Conservation (phyloP, 176 grass and related monocot genomes). For the Elymus sibiricus region DNA sequence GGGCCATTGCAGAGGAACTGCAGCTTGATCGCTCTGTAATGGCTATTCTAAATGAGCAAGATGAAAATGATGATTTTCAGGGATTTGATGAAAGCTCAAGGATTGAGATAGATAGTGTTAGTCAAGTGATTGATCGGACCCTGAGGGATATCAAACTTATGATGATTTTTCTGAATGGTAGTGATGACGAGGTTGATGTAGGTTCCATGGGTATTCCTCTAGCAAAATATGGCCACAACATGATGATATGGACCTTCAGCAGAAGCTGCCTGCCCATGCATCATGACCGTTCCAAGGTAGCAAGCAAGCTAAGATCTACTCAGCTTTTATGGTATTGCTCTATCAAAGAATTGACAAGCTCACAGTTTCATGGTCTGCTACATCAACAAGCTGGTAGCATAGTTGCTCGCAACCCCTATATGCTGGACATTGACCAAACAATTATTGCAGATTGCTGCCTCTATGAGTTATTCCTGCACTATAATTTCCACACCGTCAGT, state of each 20-base stretch:
- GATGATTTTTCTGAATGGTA: conserved; percentile 12
- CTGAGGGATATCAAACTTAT: background rate
- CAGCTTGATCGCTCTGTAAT: background rate
- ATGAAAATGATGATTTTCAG: background rate
- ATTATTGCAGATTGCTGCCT: background rate
- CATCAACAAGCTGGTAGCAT: background rate
- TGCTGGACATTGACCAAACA: fast-evolving
- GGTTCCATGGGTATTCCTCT: background rate
- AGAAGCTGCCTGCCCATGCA: background rate
- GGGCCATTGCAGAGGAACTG: background rate
- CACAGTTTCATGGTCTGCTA: background rate
- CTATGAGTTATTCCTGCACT: background rate
- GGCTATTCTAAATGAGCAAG: background rate
- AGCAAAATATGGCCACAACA: background rate
- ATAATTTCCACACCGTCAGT: background rate
- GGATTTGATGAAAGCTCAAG: background rate
- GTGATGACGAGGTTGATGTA: background rate
- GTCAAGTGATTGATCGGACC: background rate
- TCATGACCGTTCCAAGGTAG: background rate
- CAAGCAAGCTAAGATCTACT: background rate
- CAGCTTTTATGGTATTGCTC: background rate
- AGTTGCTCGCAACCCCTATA: background rate
- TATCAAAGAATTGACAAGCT: fast-evolving
- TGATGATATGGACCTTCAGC: background rate
- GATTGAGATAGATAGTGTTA: background rate